Conservation (phyloP, 1,284 basidiomycete genomes). For the Austroboletus olivaceoglutinosus region DNA sequence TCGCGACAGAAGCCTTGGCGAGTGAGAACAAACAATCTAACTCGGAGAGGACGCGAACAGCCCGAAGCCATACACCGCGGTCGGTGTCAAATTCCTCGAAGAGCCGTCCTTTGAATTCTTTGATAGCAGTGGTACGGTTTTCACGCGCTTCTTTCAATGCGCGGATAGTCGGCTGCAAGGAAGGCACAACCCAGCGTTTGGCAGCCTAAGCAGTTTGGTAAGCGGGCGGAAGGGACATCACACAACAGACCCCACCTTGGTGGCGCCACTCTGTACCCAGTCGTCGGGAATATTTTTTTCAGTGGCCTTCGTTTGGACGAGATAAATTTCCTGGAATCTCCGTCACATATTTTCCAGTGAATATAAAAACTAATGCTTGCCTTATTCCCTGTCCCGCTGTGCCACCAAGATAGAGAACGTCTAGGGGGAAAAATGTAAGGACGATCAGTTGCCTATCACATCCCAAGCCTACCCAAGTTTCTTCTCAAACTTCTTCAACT, state of each 20-base stretch:
- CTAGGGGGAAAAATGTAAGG: conserved; percentile 32
- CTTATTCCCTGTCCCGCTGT: conserved; percentile 81
- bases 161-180: conserved; percentile 69
- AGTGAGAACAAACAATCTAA: conserved; percentile 94
- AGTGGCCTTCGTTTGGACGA: conserved; percentile 67
- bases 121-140: conserved; percentile 75
- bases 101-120: conserved; percentile 78
- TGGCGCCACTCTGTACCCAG: conserved; percentile 83
- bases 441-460: conserved; percentile 8
- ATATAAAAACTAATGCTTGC: conserved; percentile 32
- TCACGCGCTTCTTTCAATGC: conserved; percentile 90
- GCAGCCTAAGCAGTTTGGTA: conserved; percentile 48
- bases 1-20: conserved; percentile 83
- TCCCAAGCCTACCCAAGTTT: conserved; percentile 49
- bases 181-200: conserved; percentile 74
- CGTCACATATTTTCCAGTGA: conserved; percentile 3
- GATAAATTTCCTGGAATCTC: conserved; percentile 73
- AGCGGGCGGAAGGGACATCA: background rate
- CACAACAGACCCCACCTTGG: conserved; percentile 55
- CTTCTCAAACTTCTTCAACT: conserved; percentile 61
- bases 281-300: conserved; percentile 70
- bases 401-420: conserved; percentile 71
- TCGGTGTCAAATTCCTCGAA: conserved; percentile 87
- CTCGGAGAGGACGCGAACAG: conserved; percentile 78
- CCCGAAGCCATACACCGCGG: conserved; percentile 74